Base-by-base conservation (phyloP, 257 asterid genomes). In the Nyctanthes arbortristis region DNA sequence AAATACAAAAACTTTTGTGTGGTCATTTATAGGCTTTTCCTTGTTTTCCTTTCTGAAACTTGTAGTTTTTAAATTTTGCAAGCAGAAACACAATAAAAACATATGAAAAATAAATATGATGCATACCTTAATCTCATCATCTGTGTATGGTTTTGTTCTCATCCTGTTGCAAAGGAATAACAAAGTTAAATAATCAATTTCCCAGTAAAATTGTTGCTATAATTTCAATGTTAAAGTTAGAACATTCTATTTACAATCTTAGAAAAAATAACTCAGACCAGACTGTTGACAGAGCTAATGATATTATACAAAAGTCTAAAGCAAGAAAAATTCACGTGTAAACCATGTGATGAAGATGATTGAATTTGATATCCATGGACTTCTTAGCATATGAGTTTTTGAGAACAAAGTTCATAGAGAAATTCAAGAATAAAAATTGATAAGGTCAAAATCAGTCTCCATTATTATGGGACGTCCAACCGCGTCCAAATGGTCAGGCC, bases 41-140 rank as follows among this genome's bases (percentile, higher is more conserved):
- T 6, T 29, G 16, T 14, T 43, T 33, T 18, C 33, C 1, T 25
- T 49, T 54, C 63, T 22, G 65, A 52, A 52, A 63, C 20, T 13
- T 33, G 45, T 28, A 25, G 72, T 55, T 67, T 52, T 22, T 31
- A 25, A 63, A 28, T 28, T 43, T 28, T 61, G 27, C 37, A 14
- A 18, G 43, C 47, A 67, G 39, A 31, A 35, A 37, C 11, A 74
- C 27, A 47, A 67, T 73, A 12, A 2, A 35, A 12, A 37, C 27
- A 32, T 45, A 45, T 5, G 65, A 47, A 40, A 54, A 39, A 67
- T 30, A 57, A 43, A 52, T 57, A 70, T 14, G 39, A 57, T 20
- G 71, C 69, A 22, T 84, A 93, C 98, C 98, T 91, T 93, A 68
- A 93, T 91, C 80, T 92, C 97, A 22, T 81, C 83, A 67, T 92